Evolutionary conservation across 306 rosid genomes (phyloP), one percentile per base, ranked within the genome.

Genomic region (Senna siamea): DNA sequence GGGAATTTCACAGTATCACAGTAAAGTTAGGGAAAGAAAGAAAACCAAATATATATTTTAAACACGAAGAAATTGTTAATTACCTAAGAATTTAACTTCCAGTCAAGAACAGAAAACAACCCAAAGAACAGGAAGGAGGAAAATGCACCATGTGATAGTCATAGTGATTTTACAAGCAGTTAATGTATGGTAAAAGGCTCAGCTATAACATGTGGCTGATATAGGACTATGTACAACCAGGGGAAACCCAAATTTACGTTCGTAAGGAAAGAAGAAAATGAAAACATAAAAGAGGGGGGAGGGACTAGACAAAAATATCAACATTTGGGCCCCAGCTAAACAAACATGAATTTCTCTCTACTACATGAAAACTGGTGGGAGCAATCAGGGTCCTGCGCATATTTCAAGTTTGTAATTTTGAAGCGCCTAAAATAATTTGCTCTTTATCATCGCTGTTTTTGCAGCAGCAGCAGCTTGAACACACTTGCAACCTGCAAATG

Each of bases 401-500:
- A 43, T 73, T 73, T 37, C 46, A 54, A 71, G 65, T 30, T 58
- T 10, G 73, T 47, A 18, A 53, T 15, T 18, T 66, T 9, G 57
- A 70, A 68, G 72, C 62, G 77, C 34, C 74, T 2, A 44, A 0
- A 35, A 62, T 44, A 68, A 47, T 37, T 15, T 44, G 72, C 76
- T 61, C 84, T 61, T 75, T 73, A 10, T 41, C 28, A 10, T 41
- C 22, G 62, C 30, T 18, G 61, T 51, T 50, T 63, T 6, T 41
- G 40, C 3, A 5, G 40, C 50, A 62, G 61, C 71, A 38, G 15
- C 30, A 22, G 68, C 59, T 55, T 10, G 14, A 52, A 4, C 60
- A 28, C 22, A 15, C 81, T 40, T 26, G 77, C 69, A 74, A 73
- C 71, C 80, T 80, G 75, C 64, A 62, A 54, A 76, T 63, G 64